Base-by-base conservation (phyloP, 352 stramenopile species). In the Elongisporangium undulatum region DNA sequence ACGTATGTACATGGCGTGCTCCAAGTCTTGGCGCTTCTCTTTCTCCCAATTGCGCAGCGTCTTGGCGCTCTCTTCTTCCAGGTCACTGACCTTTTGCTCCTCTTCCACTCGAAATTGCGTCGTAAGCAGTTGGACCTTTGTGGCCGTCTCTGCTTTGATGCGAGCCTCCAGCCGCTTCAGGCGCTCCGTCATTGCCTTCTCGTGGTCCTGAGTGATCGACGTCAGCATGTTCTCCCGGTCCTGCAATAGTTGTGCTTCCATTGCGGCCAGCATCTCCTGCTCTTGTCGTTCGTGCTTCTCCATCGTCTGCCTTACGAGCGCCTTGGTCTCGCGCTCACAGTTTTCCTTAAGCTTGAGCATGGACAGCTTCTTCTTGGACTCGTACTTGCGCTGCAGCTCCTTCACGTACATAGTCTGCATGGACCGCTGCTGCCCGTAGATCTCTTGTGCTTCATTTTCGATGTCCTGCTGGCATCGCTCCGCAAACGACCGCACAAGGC, bases 311-410 rank as follows among this genome's bases (percentile, higher is more conserved):
- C 67, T 58, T 13, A 90, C 71, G 5, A 74, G 58, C 2, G 69
- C 50, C 38, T 85, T 82, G 2, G 77, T 85, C 34, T 89, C 74
- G 19, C 59, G 66, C 49, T 90, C 78, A 53, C 71, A 77, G n/a
- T 67, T 63, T 20, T 86, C 79, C 48, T 72, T 75, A 24, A 88
- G 48, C 10, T 56, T 50, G 48, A 87, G 62, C 3, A 89, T 53
- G 24, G 67, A 58, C 67, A 87, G 67, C 26, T 80, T 73, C 55
- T 86, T 84, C 56, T 82, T 86, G 7, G 77, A 87, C 48, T 85
- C 73, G 39, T 80, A 89, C 59, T 85, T 84, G 49, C 75, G 77
- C 58, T 80, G 71, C 26, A 89, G 62, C 20, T 89, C 77, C 53
- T 77, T 70, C 41, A 89, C 51, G 26, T 82, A 79, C 10, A 54